Base-by-base conservation (phyloP, 345 rosid species). In the Clausena lansium region DNA sequence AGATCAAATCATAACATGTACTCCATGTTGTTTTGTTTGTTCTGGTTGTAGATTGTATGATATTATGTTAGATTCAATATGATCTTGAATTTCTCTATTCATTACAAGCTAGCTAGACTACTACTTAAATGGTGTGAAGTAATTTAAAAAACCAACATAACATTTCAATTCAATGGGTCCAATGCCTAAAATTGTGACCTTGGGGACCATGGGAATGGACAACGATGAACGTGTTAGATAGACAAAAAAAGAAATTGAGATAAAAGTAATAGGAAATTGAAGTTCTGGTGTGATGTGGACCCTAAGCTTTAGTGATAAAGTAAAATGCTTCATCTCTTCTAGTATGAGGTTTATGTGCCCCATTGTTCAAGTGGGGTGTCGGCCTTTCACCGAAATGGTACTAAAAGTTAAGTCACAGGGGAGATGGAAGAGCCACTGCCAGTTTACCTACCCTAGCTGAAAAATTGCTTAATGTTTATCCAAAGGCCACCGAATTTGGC, bases 1-100 rank as follows among this genome's bases (percentile, higher is more conserved):
- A 28, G 30, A 36, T 38, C 24, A 64, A 64, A 70, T 71, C 41
- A 28, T 27, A 79, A 61, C 85, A 78, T 85, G 89, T 80, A 41
- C 82, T 86, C 77, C 80, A 38, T 85, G 84, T 85, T 83, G 54
- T 67, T 59, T 38, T 63, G 63, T 59, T 71, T 60, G 5, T 59
- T 38, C 13, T 38, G 35, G 6, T 14, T 25, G 54, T 76, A 35
- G 65, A 66, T 76, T 67, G 73, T 67, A 67, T 33, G 61, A 62
- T 62, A 45, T 33, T 11, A 7, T 55, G 7, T 22, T n/a, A 20
- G 27, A 7, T 58, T 60, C 6, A 33, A 71, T 71, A 33, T 63
- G 64, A 58, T 47, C 35, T 47, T 36, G 62, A 33, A 33, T 70
- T 50, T 62, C 38, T 25, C 38, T 25, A 15, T 0, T 36, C 5